phyloP scores from a whole-genome alignment of 768 basidiomycete species.

The Panaeolus cyanescens region DNA sequence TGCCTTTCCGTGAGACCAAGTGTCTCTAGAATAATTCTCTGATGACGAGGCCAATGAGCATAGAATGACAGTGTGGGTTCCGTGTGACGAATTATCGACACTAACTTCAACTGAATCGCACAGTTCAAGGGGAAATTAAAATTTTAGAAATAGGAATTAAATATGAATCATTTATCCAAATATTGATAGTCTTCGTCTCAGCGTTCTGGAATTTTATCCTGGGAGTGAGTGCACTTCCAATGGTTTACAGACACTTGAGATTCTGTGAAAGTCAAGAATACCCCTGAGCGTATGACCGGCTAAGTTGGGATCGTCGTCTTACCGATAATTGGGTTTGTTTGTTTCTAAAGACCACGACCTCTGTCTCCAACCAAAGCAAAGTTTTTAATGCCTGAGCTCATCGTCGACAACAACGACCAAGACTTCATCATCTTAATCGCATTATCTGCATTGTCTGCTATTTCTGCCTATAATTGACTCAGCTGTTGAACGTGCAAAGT shows the following conservation, averaged over 20 bases:
- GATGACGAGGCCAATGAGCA: not conserved
- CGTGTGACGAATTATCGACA: not conserved
- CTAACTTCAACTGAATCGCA: not conserved
- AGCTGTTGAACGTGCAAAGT: too few relatives aligned
- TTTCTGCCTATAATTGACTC: too few relatives aligned
- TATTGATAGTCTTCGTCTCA: not conserved
- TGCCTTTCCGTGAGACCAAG: not conserved
- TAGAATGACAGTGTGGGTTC: not conserved
- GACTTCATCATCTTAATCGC: too few relatives aligned
- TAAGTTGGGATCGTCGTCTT: not conserved
- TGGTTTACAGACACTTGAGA: not conserved
- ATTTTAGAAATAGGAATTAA: not conserved
- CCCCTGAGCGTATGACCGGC: not conserved
- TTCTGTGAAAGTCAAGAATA: not conserved
- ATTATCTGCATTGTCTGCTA: too few relatives aligned
- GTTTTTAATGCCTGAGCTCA: not conserved
- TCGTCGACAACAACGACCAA: not conserved
- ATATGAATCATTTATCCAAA: not conserved
- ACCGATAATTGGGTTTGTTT: not conserved
- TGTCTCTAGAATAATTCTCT: not conserved
- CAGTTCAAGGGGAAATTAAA: not conserved
- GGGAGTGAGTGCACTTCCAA: not conserved
- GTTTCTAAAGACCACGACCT: not conserved
- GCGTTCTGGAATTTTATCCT: not conserved
- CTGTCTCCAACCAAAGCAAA: not conserved